These are phyloP conservation scores for Cavenderia fasciculata DNA, from an alignment of 78 protist genomes.

Conservation along the genomic window DNA sequence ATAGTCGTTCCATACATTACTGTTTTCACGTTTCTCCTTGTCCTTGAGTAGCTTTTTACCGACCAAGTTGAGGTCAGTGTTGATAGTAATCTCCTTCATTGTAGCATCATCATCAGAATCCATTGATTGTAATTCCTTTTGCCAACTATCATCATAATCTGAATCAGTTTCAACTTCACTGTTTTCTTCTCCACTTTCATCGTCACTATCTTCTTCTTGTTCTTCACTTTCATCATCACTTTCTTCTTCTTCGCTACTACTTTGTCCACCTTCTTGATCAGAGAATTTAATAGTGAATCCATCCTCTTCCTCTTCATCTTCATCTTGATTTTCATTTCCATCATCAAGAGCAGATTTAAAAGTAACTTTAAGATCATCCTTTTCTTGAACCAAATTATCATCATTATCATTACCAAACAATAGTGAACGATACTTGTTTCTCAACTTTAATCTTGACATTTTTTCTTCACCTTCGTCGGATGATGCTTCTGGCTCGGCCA, in stretches of 20 bases:
- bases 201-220: conserved; percentile 26
- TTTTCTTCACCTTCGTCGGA: neutral
- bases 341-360: conserved; percentile 56
- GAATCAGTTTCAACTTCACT: neutral
- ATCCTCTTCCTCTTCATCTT: conserved; percentile 30
- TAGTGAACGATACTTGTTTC: conserved; percentile 44
- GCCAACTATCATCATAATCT: conserved; percentile 29
- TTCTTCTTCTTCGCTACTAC: conserved; percentile 24
- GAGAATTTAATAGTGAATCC: conserved; percentile 20
- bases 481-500: conserved; percentile 54
- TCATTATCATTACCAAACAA: conserved; percentile 5
- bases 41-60: conserved; percentile 47
- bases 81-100: conserved; percentile 32
- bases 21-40: conserved; percentile 44
- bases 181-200: neutral
- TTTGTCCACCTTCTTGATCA: conserved; percentile 19
- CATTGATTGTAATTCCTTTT: conserved; percentile 36
- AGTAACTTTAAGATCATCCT: conserved; percentile 75
- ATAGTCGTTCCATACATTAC: conserved; percentile 10
- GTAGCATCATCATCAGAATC: conserved; percentile 39
- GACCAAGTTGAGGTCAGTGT: conserved; percentile 18
- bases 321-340: neutral
- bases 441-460: neutral
- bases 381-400: neutral
- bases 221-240: conserved; percentile 8